Base-by-base conservation (phyloP, 1,139 yeast genomes). In the Lodderomyces margitis region DNA sequence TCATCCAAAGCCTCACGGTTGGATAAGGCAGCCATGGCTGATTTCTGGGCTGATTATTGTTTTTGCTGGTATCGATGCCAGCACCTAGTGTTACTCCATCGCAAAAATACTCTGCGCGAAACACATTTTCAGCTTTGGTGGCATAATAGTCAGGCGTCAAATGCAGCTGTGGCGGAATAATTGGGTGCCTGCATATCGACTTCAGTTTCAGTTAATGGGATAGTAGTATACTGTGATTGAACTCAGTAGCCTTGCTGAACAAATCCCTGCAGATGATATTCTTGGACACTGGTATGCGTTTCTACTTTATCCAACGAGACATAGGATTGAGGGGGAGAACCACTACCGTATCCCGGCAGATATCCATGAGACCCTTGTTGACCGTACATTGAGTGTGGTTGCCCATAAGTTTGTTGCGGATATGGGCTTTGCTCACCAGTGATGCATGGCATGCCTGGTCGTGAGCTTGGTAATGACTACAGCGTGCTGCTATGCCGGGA, bases 51-150 rank as follows among this genome's bases (percentile, higher is more conserved):
- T 21, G 72, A 69, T 11, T 53, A 46, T 41, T 59, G 58, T 48
- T 65, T 48, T 65, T 64, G 39, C 54, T 61, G 3, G 47, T 39
- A 45, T 66, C 70, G 34, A 54, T 52, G 4, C 71, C 70, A 12
- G 54, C 55, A 2, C 73, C 74, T 19, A 69, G 53, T 3, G 61
- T 51, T 10, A 56, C 42, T 9, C 61, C 64, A 41, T 63, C 61
- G 28, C 31, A 19, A 3, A 12, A 9, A 20, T 36, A 37, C 5
- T 16, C 6, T 11, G 40, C 14, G 24, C 21, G 30, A 17, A 15
- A 31, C 27, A 19, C 28, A 4, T 9, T 5, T 11, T 30, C 36
- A 3, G n/a, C 17, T 4, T 23, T 25, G 5, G 21, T 21, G 11
- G 15, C 17, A 34, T 50, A 50, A 43, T 62, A 62, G 7, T 51